Conservation (phyloP, 129 eudicot species). For the Tagetes patula region DNA sequence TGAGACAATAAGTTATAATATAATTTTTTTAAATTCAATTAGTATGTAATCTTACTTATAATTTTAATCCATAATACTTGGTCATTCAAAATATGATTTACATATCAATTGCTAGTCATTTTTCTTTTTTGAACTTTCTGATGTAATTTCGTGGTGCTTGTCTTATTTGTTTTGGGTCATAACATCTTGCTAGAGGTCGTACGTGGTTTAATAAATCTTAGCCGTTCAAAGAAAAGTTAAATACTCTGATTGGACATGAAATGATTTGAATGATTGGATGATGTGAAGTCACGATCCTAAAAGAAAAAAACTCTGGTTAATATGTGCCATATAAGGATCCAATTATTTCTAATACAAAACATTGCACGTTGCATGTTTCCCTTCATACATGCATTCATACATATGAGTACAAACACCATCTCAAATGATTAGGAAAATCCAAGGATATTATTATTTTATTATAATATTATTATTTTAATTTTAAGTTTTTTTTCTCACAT, state of each 20-base stretch:
- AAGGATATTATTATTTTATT: neutral
- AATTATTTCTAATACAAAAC: constrained; percentile 34
- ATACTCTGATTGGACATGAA: constrained; percentile 10
- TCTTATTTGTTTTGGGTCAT: too few relatives aligned
- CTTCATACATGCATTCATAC: constrained; percentile 9
- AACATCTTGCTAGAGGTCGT: too few relatives aligned
- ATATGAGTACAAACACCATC: constrained; percentile 7
- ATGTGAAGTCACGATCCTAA: constrained; percentile 26
- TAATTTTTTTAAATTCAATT: too few relatives aligned
- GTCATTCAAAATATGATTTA: too few relatives aligned
- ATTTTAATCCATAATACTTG: too few relatives aligned
- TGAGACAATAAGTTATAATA: too few relatives aligned
- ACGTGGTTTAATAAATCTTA: too few relatives aligned
- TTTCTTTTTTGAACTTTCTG: too few relatives aligned
- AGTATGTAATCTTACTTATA: too few relatives aligned
- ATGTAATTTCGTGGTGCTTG: too few relatives aligned
- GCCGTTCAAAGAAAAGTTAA: neutral
- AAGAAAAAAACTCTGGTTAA: constrained; percentile 28
- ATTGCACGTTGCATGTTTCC: constrained; percentile 30
- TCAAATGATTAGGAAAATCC: neutral
- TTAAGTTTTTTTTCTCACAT: neutral
- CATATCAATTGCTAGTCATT: too few relatives aligned
- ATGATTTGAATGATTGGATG: constrained; percentile 32
- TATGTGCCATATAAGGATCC: constrained; percentile 3
- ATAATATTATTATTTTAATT: neutral